Base-by-base conservation (phyloP, 306 rosid species). In the Rubus parviflorus region DNA sequence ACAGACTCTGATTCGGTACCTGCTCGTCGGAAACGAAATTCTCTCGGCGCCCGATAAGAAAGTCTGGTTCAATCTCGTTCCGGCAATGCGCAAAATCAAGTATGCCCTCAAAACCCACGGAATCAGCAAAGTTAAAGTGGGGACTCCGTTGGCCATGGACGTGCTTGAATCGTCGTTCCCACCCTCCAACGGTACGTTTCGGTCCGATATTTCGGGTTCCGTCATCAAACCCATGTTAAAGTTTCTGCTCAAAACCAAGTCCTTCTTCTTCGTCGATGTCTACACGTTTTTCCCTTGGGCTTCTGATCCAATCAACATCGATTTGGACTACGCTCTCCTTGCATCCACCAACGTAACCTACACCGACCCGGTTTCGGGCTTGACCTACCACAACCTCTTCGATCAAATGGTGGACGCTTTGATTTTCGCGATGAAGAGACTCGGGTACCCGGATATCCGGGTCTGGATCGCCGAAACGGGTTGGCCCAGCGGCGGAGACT, bases 391-490 rank as follows among this genome's bases (percentile, higher is more conserved):
- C 19, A 94, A 90, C 58, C 75, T 94, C 15, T 89, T 94, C 52
- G 98, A 94, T 17, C 98, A 94, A 54, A 94, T 94, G 98, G 87
- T 94, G 10, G 97, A 94, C 70, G 87, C 96, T 7, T 83, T 94
- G 20, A 77, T 86, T 81, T 94, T 87, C 80, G 97, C 96, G 0
- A 94, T 94, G 97, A 81, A 81, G n/a, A 68, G 90, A 0, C 66
- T 92, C 58, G 96, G 98, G 58, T 94, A 67, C 35, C 90, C 96
- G 45, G 77, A 63, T 22, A 74, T 88, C 45, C 91, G 88, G 37
- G 72, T 94, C 35, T 92, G 85, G 42, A 85, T 94, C 1, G 96
- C 97, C 2, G 97, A 94, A 85, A 94, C 96, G 77, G 98, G 98
- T 72, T 94, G 98, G 98, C 98, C 97, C 78, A 94, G 88, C 48